Base-by-base conservation (phyloP, 139 green algal genomes). In the Asterochloris sp. region DNA sequence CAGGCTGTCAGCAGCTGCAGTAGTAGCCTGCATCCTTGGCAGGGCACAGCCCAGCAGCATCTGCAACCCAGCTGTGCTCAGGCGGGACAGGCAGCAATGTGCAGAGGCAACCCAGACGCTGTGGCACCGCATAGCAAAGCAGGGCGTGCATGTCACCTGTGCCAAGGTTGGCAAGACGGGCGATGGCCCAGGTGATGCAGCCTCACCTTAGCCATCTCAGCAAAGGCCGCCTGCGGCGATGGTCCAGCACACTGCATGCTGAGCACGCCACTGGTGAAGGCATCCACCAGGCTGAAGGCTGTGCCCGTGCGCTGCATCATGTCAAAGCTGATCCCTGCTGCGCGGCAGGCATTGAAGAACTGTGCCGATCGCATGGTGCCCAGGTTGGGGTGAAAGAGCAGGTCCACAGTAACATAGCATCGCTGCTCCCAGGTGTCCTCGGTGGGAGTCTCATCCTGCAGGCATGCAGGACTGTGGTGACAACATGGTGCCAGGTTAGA, bases 311-410 rank as follows among this genome's bases (percentile, higher is more conserved):
- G 73, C 12, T 73, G 69, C 38, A 67, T 62, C 76, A 85, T 83
- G 82, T 88, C 85, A 79, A 84, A 88, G 21, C 29, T 54, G 10
- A 88, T 21, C 0, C 77, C 81, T 54, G 81, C 68, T 11, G 82
- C 8, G 13, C 85, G 81, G 78, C 85, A 88, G n/a, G 67, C 24
- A 11, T 85, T 76, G 69, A 88, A 73, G 68, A 88, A 88, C 28
- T 79, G 24, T 8, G 77, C 62, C 27, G 81, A 77, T 24, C 74
- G 77, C 28, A 80, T 68, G 29, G 38, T 77, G 62, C 69, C 19
- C 74, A 88, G 69, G 80, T 62, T 17, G 23, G 69, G 69, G 62
- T 85, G 81, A 10, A 68, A 75, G 27, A 88, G 23, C 67, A 82
- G 67, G 21, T 85, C 76, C 24, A 76, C 76, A 16, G 74, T 68